These are phyloP conservation scores for Vaccinium myrtillus DNA, from an alignment of 148 eudicot species.

Conservation along the genomic window DNA sequence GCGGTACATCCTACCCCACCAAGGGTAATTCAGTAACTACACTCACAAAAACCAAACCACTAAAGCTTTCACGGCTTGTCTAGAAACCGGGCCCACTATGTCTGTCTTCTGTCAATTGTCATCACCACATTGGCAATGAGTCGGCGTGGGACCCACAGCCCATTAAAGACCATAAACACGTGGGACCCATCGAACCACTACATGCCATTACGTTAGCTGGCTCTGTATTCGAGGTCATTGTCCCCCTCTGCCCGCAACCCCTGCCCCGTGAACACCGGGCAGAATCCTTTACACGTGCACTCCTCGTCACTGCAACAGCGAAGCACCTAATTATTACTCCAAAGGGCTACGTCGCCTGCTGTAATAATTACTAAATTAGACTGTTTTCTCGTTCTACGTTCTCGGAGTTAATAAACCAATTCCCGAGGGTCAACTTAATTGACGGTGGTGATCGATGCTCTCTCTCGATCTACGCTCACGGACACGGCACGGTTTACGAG, in stretches of 20 bases:
- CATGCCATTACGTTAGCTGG: conserved; percentile 8
- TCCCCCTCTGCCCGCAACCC: conserved; percentile 21
- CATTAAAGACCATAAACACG: neutral
- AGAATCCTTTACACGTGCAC: conserved; percentile 17
- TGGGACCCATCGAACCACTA: neutral
- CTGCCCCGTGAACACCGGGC: conserved; percentile 17
- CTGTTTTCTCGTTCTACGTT: neutral
- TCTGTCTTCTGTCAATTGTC: conserved; percentile 11
- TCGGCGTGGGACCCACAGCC: conserved; percentile 16
- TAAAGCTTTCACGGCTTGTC: neutral
- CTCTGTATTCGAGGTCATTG: conserved; percentile 24
- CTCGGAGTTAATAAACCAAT: conserved; percentile 12
- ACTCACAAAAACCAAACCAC: neutral
- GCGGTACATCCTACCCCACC: too few relatives aligned
- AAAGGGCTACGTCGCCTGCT: conserved; percentile 10
- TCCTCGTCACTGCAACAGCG: conserved; percentile 17
- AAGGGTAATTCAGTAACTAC: neutral
- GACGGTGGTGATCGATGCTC: conserved; percentile 10
- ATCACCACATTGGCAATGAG: conserved; percentile 21
- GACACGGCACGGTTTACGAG: neutral
- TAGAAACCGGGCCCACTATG: conserved; percentile 10
- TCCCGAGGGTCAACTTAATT: neutral
- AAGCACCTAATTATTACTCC: neutral
- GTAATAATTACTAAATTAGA: neutral
- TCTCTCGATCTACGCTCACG: neutral